phyloP scores from a whole-genome alignment of 768 basidiomycete genomes.

The Boletus subparvulus region DNA sequence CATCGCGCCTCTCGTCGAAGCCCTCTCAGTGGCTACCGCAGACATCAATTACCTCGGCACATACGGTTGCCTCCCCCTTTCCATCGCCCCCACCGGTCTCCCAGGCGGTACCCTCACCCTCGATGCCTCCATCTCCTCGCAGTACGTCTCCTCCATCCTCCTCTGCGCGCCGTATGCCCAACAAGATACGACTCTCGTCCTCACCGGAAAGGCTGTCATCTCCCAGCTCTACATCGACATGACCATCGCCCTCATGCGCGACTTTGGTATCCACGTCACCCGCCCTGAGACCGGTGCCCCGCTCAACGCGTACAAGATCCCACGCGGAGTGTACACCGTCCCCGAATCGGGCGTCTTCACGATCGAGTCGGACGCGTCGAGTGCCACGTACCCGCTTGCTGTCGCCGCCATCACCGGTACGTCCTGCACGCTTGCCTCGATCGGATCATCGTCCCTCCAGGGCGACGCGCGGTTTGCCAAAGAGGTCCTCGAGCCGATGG shows the following conservation, averaged over 20 bases:
- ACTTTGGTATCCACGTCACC: constrained; percentile 79
- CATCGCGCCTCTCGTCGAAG: constrained; percentile 91
- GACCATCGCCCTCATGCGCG: constrained; percentile 97
- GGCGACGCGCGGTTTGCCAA: constrained; percentile 97
- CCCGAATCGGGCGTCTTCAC: constrained; percentile 65
- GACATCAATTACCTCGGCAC: constrained; percentile 75
- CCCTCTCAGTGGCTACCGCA: constrained; percentile 79
- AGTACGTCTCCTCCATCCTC: constrained; percentile 97
- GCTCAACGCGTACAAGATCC: constrained; percentile 86
- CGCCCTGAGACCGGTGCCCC: constrained; percentile 59
- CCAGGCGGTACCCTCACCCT: constrained; percentile 81
- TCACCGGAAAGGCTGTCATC: constrained; percentile 93
- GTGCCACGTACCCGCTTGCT: constrained; percentile 95
- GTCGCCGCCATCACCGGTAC: constrained; percentile 98
- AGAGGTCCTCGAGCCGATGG: constrained; percentile 92
- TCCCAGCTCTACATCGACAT: constrained; percentile 99
- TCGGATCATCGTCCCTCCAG: constrained; percentile 87
- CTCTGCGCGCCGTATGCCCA: constrained; percentile 93
- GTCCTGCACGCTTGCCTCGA: constrained; percentile 88
- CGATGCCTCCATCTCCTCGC: constrained; percentile 92
- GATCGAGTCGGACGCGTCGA: constrained; percentile 94
- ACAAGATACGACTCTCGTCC: constrained; percentile 81
- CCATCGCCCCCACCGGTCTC: constrained; percentile 81
- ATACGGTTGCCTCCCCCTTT: constrained; percentile 83
- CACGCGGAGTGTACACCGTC: constrained; percentile 72